Base-by-base conservation (phyloP, 1,284 basidiomycete genomes). In the Phylloporus sp. region DNA sequence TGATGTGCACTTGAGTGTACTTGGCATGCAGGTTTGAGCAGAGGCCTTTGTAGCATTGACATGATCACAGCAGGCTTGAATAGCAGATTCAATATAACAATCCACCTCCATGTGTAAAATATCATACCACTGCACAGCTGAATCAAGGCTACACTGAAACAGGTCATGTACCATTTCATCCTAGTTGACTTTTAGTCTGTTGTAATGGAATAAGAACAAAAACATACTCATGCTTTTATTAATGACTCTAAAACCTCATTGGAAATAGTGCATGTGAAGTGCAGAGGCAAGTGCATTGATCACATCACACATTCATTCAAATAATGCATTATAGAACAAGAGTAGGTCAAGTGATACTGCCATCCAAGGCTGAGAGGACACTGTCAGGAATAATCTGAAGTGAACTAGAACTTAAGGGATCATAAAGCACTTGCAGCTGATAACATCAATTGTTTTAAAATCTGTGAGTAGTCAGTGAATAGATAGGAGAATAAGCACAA, bases 281-380 rank as follows among this genome's bases (percentile, higher is more conserved):
- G 56, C 58, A 1, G 42, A 39, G 0, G 66, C 58, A 2, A 68
- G 58, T 0, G 60, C 56, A 6, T 68, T 65, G 28, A 68, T n/a
- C 2, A 42, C 22, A 12, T 56, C 29, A 7, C 54, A 56, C 17
- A 42, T 44, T 24, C 40, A 18, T 22, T 56, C 26, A 15, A 49
- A 49, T 2, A 49, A 15, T 2, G 47, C 47, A 13, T 20, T 24
- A 18, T 49, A 49, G 15, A 44, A 56, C 3, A 29, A 1, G 6
- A 11, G 60, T 24, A 42, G 13, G 0, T 64, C 37, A 1, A 64
- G 6, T 0, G 59, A 64, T 1, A 61, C 29, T 6, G 55, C 58
- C 52, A 63, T 60, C 1, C 40, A n/a, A 34, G 62, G 62, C 15
- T 65, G 62, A 1, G 42, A 56, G 13, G 64, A 59, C 1, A 56